Base-by-base conservation (phyloP, 176 grass and related monocot genomes). In the Poa annua region DNA sequence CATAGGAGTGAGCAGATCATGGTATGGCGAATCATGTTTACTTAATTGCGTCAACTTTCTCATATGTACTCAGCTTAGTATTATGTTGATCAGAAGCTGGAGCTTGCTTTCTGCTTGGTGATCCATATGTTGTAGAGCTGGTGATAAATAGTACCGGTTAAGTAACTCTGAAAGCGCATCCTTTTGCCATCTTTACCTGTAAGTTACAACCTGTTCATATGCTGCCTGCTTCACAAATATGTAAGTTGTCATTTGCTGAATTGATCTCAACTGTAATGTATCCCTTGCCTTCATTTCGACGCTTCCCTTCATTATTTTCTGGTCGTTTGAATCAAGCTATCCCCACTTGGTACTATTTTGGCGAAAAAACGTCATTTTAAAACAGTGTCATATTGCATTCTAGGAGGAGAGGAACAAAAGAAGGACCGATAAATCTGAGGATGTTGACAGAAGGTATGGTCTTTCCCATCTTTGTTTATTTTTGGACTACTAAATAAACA, bases 361-460 rank as follows among this genome's bases (percentile, higher is more conserved):
- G 56, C 10, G n/a, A 41, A 65, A 49, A 39, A 49, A 21, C 39
- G 38, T 44, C 75, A 71, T 78, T 63, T 21, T 86, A 74, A 86
- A 52, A 83, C 16, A 61, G 50, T 82, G 21, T 8, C 82, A n/a
- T 85, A 56, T 56, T 53, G 24, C 48, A 54, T 67, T 72, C 66
- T 84, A 98, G 96, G 96, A 98, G 76, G 90, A 95, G 79, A 91
- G 85, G 77, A 87, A 82, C 75, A 98, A 88, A 45, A 92, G 68
- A n/a, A 91, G 79, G 52, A 93, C 86, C 5, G 88, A 83, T n/a
- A 91, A 54, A 78, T 36, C 88, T 51, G 86, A 94, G 68, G 92
- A 98, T 50, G 47, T 48, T 14, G 82, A 86, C 42, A 77, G 92
- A 79, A 61, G 87, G 83, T 85, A 94, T 54, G 65, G 8, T 39